Base-by-base conservation (phyloP, 345 rosid genomes). In the Orychophragmus violaceus region DNA sequence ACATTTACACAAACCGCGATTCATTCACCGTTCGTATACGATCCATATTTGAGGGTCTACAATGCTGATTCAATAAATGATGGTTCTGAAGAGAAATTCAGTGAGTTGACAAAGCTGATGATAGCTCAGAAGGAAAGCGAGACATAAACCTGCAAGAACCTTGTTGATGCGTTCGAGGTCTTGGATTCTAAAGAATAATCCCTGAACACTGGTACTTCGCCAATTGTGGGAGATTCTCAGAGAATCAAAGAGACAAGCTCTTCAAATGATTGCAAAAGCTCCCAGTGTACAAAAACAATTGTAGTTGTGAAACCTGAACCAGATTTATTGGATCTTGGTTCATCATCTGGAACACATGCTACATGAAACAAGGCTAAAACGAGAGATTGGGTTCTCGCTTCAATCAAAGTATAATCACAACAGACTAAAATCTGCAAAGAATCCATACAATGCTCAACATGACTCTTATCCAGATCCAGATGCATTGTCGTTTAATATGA, bases 121-220 rank as follows among this genome's bases (percentile, higher is more conserved):
- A 71, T 88, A 54, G 82, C 82, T 74, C 91, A 84, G 60, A 82
- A 84, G 74, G 82, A 80, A 42, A 84, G 71, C 19, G 98, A 88
- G 75, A 29, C 7, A 8, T 49, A 44, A 49, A 62, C 30, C 22
- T 49, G 60, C 51, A 49, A 59, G 66, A 90, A 83, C 72, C 68
- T 85, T n/a, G 70, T 69, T 71, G 89, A 87, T 67, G 86, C 89
- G 3, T 86, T 86, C 66, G 85, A 82, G 70, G 69, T 73, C 67
- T 77, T 82, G 52, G 79, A 79, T 79, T 84, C 85, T 33, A 87
- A 82, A 76, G 96, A 87, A 74, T 65, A 83, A 85, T 66, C 25
- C 16, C 14, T 29, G 30, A 16, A 30, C 10, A 46, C 18, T 10
- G 29, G 41, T 8, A 17, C 19, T 5, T 14, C 46, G 7, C 46